A percentile compares a stretch with the other conserved stretches of the same genome.
Evolutionary conservation across 352 stramenopile species (phyloP).

Genomic region (Chrysophaeum taylorii): DNA sequence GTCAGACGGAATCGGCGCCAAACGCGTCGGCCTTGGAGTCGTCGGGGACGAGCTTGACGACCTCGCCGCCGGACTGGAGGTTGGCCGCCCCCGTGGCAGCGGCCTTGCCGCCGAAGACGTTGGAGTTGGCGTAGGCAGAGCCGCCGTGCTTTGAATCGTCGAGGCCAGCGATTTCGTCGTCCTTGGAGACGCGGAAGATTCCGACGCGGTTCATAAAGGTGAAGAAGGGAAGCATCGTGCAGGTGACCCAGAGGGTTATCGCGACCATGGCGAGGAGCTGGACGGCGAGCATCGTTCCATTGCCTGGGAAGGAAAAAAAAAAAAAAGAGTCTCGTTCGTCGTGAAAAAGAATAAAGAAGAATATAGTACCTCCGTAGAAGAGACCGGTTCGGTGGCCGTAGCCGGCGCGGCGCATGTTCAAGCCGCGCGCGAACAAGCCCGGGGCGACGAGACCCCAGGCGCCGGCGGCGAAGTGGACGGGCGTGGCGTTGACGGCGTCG

Average conservation of each 20-base stretch:
- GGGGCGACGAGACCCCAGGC: slow-evolving; percentile 50
- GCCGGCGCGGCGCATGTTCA: slow-evolving; percentile 38
- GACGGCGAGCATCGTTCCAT: background rate
- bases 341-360: no score
- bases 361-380: no score
- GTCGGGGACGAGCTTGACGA: no score
- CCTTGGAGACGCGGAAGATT: slow-evolving; percentile 39
- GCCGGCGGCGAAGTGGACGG: slow-evolving; percentile 53
- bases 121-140: background rate
- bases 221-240: slow-evolving; percentile 52
- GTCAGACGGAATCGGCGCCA: no score
- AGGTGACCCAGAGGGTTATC: slow-evolving; percentile 42
- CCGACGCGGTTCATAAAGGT: slow-evolving; percentile 38
- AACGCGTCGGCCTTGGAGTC: no score
- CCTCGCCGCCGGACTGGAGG: no score
- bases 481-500: slow-evolving; percentile 51
- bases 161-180: slow-evolving; percentile 15
- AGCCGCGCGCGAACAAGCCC: slow-evolving; percentile 45
- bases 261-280: slow-evolving; percentile 39
- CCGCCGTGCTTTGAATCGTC: slow-evolving; percentile 16
- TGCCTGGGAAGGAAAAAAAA: no score
- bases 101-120: no score
- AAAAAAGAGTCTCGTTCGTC: no score
- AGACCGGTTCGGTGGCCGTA: slow-evolving; percentile 15
- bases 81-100: no score